phyloP scores from a whole-genome alignment of 2,329 filamentous ascomycete genomes.

The Aspergillus alliaceus region DNA sequence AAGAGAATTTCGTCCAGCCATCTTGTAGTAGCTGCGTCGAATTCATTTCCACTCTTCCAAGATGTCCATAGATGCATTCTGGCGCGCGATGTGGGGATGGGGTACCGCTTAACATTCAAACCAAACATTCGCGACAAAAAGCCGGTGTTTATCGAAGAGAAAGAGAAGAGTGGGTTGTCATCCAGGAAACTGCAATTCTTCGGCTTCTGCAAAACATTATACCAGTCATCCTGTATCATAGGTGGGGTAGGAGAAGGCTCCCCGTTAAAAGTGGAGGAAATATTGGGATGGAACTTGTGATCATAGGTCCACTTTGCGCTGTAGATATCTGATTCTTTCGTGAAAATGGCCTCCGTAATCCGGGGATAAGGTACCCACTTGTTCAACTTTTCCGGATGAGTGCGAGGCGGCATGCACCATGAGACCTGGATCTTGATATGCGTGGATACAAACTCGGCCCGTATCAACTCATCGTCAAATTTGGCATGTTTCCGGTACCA shows the following conservation, averaged over 20 bases:
- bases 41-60: conserved; percentile 49
- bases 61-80: conserved; percentile 52
- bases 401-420: conserved; percentile 54
- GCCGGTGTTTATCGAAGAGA: conserved; percentile 39
- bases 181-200: conserved; percentile 44
- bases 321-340: conserved; percentile 53
- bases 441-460: conserved; percentile 55
- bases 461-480: conserved; percentile 56
- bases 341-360: conserved; percentile 56
- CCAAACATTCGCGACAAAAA: conserved; percentile 32
- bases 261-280: conserved; percentile 53
- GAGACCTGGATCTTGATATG: conserved; percentile 56
- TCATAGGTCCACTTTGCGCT: conserved; percentile 52
- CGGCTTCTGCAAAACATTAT: conserved; percentile 46
- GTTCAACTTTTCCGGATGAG: conserved; percentile 52
- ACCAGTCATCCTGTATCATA: conserved; percentile 52
- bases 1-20: conserved; percentile 54
- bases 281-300: conserved; percentile 51
- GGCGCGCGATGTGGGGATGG: conserved; percentile 49
- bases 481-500: conserved; percentile 55
- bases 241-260: conserved; percentile 51
- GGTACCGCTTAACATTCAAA: conserved; percentile 35
- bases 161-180: conserved; percentile 55
- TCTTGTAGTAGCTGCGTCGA: conserved; percentile 52
- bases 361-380: conserved; percentile 58